These are phyloP conservation scores for Eucalyptus brandiana DNA, from an alignment of 345 rosid genomes.

Conservation along the genomic window DNA sequence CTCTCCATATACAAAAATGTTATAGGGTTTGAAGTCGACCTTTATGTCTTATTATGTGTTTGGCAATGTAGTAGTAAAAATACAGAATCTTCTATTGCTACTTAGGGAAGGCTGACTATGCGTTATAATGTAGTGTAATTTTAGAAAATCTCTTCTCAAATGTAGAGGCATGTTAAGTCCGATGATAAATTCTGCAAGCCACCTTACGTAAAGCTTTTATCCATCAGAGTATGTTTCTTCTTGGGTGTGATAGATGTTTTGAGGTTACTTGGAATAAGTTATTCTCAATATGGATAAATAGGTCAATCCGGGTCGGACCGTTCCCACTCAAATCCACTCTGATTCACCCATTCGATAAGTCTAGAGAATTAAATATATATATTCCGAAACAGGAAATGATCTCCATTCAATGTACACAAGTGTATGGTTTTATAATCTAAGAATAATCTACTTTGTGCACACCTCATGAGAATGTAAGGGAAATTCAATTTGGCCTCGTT, in stretches of 20 bases:
- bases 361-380: not conserved
- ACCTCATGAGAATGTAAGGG: not conserved
- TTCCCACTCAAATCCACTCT: not conserved
- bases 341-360: rapidly evolving
- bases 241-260: not conserved
- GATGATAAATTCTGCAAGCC: not conserved
- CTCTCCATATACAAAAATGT: not conserved
- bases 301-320: rapidly evolving
- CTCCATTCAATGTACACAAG: not conserved
- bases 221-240: too few species aligned
- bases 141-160: not conserved
- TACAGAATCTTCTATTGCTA: not conserved
- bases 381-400: not conserved
- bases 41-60: not conserved
- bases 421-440: not conserved
- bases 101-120: not conserved
- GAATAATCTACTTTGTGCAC: not conserved
- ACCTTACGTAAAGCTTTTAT: not conserved
- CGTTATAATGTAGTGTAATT: not conserved
- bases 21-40: not conserved
- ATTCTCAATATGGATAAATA: too few species aligned
- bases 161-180: not conserved
- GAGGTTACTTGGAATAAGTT: not conserved
- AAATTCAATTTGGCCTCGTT: not conserved
- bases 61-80: not conserved